Base-by-base conservation (phyloP, 2,329 filamentous ascomycete genomes). In the Ophiostoma ulmi region DNA sequence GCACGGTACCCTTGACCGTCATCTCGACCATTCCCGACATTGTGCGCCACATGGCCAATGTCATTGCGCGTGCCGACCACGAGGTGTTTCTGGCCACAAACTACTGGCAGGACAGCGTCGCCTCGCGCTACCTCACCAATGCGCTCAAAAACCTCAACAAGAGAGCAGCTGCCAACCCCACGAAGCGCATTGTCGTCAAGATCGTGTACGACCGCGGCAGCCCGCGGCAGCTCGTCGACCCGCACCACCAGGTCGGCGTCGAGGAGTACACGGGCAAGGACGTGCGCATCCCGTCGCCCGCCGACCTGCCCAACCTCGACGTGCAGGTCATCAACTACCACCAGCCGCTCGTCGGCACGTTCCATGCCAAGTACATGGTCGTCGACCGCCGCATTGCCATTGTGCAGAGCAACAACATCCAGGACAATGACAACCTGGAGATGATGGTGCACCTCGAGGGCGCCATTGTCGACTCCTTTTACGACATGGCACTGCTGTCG, bases 371-470 rank as follows among this genome's bases (percentile, higher is more conserved):
- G 76, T 93, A 90, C 76, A 91, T 92, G 83, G 81, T 94, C 1
- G 87, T 94, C 1, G 91, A 94, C 77, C 84, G 91, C 7, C 87
- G 85, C 73, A 82, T 90, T n/a, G 91, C 86, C 0, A 81, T 91
- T 1, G 77, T 94, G 1, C 89, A 91, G 79, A 93, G 90, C 80
- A 93, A 93, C 77, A 94, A 94, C 75, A 90, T 94, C 68, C 84
- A 88, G 78, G 88, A 92, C 73, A 94, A 93, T 69, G 89, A 91
- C 75, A 94, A 94, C 74, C 72, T 93, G 70, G 91, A 94, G 78
- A 93, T 94, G 91, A 88, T 92, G 85, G 83, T 86, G 2, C 90
- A 92, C 70, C 77, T 93, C 0, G 90, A 94, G 79, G 91, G 91
- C 0, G 87, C 90, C 0, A 91, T 94, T 71, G 91, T 94, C 0